Percentiles rank a stretch among this genome's conserved stretches.
phyloP scores from a whole-genome alignment of 768 basidiomycete genomes.

The Russula sp. region DNA sequence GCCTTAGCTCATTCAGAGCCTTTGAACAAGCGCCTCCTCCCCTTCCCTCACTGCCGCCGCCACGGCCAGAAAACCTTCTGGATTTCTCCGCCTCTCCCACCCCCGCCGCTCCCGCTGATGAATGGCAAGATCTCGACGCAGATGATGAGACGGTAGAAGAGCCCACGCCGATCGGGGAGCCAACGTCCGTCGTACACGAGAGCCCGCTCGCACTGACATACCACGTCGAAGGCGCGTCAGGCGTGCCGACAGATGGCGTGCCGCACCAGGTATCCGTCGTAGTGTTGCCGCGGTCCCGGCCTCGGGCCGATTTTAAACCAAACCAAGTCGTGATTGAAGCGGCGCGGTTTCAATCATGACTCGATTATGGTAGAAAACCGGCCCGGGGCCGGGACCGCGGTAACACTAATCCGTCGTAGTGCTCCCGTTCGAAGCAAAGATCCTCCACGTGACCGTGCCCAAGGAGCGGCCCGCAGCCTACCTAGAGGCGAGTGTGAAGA shows the following conservation, averaged over 20 bases:
- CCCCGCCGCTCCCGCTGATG: neutral
- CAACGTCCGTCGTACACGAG: slow-evolving; percentile 42
- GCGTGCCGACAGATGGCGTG: slow-evolving; percentile 50
- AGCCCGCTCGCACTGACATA: slow-evolving; percentile 50
- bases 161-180: slow-evolving; percentile 27
- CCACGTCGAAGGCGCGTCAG: slow-evolving; percentile 43
- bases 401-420: slow-evolving; percentile 41
- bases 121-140: neutral
- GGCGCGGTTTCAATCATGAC: no score
- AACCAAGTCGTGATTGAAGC: no score
- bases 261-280: slow-evolving; percentile 52
- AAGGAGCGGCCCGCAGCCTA: slow-evolving; percentile 45
- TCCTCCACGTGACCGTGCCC: slow-evolving; percentile 47
- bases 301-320: no score
- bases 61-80: no score
- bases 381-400: no score
- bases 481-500: slow-evolving; percentile 40
- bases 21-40: no score
- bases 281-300: no score
- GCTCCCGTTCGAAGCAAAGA: slow-evolving; percentile 23
- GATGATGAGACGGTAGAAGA: neutral
- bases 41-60: no score
- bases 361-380: no score
- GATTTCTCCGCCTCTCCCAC: no score
- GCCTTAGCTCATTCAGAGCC: no score